Evolutionary conservation across 139 green algal species (phyloP).

Genomic region (Chlamydomonas sp.): DNA sequence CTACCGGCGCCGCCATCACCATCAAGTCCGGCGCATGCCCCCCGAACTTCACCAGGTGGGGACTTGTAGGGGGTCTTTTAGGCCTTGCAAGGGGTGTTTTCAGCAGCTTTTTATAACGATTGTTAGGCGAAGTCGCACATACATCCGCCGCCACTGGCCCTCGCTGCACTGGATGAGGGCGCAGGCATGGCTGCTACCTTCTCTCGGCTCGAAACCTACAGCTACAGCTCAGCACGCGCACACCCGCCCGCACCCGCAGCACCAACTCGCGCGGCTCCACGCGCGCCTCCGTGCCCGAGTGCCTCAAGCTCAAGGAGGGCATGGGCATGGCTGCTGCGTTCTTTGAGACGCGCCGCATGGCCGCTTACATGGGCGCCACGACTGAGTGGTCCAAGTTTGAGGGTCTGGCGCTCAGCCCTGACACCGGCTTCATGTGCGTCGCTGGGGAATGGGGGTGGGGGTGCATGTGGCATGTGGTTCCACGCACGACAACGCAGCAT

Average conservation of each 20-base stretch:
- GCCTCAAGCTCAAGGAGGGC: constrained; percentile 36
- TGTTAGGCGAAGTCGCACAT: neutral
- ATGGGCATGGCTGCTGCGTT: constrained; percentile 38
- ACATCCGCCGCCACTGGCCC: neutral
- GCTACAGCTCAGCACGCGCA: too few species aligned
- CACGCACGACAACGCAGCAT: neutral
- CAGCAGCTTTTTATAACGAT: neutral
- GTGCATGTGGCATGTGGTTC: neutral
- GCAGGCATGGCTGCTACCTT: too few species aligned
- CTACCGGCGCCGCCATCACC: constrained; percentile 31
- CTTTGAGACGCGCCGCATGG: constrained; percentile 47
- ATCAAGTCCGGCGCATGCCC: constrained; percentile 12
- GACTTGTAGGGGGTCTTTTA: neutral
- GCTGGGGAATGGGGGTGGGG: neutral
- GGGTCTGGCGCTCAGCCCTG: constrained; percentile 34
- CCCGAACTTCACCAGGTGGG: neutral
- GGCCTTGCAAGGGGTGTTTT: neutral
- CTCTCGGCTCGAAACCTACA: neutral
- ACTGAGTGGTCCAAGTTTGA: constrained; percentile 56
- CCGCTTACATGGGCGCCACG: constrained; percentile 36
- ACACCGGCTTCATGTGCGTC: neutral
- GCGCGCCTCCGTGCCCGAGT: constrained; percentile 32
- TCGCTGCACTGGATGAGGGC: too few species aligned
- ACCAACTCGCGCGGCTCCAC: neutral
- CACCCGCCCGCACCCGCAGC: neutral